phyloP scores from a whole-genome alignment of 129 eudicot genomes.

The Smallanthus sonchifolius region DNA sequence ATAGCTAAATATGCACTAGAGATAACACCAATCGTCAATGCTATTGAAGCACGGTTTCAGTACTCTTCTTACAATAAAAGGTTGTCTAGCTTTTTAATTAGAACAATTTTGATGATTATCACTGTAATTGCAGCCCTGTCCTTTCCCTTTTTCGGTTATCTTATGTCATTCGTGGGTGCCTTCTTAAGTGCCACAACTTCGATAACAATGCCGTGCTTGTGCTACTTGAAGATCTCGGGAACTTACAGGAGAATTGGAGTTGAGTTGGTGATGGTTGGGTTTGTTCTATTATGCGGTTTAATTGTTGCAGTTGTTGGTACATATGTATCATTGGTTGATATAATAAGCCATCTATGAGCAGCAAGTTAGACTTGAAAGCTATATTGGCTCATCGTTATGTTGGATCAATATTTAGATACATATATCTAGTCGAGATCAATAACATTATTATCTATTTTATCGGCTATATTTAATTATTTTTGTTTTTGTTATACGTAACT shows the following conservation, averaged over 20 bases:
- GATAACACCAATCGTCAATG: slow-evolving; percentile 61
- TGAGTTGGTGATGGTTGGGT: slow-evolving; percentile 35
- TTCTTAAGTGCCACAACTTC: slow-evolving; percentile 71
- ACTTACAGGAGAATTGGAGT: slow-evolving; percentile 38
- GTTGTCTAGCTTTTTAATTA: slow-evolving; percentile 37
- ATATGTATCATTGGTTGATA: slow-evolving; percentile 49
- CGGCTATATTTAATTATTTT: too few relatives aligned
- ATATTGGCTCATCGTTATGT: too few relatives aligned
- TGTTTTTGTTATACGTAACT: too few relatives aligned
- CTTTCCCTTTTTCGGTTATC: slow-evolving; percentile 58
- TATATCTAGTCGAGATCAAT: too few relatives aligned
- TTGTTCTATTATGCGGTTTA: slow-evolving; percentile 43
- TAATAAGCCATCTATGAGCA: slow-evolving; percentile 39
- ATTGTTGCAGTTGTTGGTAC: slow-evolving; percentile 52
- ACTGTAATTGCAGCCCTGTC: slow-evolving; percentile 58
- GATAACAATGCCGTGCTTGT: slow-evolving; percentile 65
- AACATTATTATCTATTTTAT: too few relatives aligned
- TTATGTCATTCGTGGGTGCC: slow-evolving; percentile 91
- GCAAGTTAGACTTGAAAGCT: too few relatives aligned
- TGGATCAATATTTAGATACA: too few relatives aligned
- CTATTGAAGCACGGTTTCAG: slow-evolving; percentile 54
- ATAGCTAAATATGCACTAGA: slow-evolving; percentile 79
- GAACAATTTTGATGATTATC: slow-evolving; percentile 56
- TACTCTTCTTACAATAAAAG: slow-evolving; percentile 29
- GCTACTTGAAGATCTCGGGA: slow-evolving; percentile 74